Conservation (phyloP, 495 filamentous ascomycete species). For the Friedmanniomyces simplex region DNA sequence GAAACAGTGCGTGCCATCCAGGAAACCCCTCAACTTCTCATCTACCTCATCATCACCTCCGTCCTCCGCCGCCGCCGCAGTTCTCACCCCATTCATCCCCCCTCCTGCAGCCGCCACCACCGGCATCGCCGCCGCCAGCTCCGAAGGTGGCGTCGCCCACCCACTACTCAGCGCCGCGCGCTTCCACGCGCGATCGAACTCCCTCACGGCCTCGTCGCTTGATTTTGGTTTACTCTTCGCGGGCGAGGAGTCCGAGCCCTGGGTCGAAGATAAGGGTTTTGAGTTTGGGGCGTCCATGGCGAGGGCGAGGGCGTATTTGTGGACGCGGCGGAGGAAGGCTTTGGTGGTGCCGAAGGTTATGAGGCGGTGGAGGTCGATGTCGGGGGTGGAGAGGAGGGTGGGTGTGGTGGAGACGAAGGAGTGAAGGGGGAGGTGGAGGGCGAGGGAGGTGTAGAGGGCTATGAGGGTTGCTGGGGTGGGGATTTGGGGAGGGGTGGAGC, state of each 20-base stretch:
- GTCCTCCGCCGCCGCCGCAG: too few relatives aligned
- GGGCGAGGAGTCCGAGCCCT: neutral
- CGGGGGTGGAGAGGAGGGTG: slow-evolving; percentile 42
- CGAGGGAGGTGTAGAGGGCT: slow-evolving; percentile 66
- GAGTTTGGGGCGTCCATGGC: neutral
- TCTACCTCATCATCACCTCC: slow-evolving; percentile 15
- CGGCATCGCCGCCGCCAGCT: neutral
- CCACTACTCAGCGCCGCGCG: slow-evolving; percentile 18
- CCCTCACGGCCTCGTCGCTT: slow-evolving; percentile 3
- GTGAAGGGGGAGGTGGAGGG: slow-evolving; percentile 65
- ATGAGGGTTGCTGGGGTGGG: slow-evolving; percentile 33
- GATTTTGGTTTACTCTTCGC: slow-evolving; percentile 4
- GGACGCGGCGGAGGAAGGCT: slow-evolving; percentile 85
- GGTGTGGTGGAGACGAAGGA: slow-evolving; percentile 69
- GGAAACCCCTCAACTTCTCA: slow-evolving; percentile 47
- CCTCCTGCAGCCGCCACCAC: too few relatives aligned
- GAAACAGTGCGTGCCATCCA: slow-evolving; percentile 75
- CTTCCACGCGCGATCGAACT: slow-evolving; percentile 17
- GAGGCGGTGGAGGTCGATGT: slow-evolving; percentile 79
- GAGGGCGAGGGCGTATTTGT: slow-evolving; percentile 73
- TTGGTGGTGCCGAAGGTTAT: slow-evolving; percentile 95
- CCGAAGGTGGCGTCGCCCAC: slow-evolving; percentile 17
- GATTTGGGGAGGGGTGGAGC: slow-evolving; percentile 23
- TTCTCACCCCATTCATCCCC: too few relatives aligned
- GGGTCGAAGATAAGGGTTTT: neutral